Conservation (phyloP, 176 grass and related monocot genomes). For the Phyllostachys edulis region DNA sequence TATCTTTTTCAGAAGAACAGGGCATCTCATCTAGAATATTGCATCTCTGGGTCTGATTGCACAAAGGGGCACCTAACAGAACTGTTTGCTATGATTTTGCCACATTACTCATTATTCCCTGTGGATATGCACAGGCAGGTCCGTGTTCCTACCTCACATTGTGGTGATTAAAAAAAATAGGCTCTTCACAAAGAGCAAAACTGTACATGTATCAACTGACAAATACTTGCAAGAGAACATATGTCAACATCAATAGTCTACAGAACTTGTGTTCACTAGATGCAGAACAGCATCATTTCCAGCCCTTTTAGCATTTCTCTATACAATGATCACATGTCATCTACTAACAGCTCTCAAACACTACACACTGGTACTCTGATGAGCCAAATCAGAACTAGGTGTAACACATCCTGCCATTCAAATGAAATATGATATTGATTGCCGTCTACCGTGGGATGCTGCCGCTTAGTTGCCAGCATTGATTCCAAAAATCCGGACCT, state of each 20-base stretch:
- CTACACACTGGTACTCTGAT: slow-evolving; percentile 23
- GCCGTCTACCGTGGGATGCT: background rate
- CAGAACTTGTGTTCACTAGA: slow-evolving; percentile 32
- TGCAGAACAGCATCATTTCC: slow-evolving; percentile 40
- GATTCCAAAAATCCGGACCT: slow-evolving; percentile 69
- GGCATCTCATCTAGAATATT: background rate
- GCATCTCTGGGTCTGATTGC: background rate
- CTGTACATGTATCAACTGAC: slow-evolving; percentile 17
- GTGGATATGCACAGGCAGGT: background rate
- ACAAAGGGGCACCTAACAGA: background rate
- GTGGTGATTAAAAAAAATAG: background rate
- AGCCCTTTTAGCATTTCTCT: slow-evolving; percentile 34
- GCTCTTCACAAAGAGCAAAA: background rate
- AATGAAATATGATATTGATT: slow-evolving; percentile 23
- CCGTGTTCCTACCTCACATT: background rate
- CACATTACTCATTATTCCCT: background rate
- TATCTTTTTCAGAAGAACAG: background rate
- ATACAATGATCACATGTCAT: slow-evolving; percentile 55
- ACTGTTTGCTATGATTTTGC: background rate
- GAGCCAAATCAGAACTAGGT: slow-evolving; percentile 18
- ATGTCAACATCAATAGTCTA: slow-evolving; percentile 36
- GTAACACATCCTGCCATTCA: slow-evolving; percentile 13
- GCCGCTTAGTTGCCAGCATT: slow-evolving; percentile 48
- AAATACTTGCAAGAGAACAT: slow-evolving; percentile 30
- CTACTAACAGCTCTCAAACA: slow-evolving; percentile 42